phyloP scores from a whole-genome alignment of 768 basidiomycete genomes.

The Podaxis pistillaris region DNA sequence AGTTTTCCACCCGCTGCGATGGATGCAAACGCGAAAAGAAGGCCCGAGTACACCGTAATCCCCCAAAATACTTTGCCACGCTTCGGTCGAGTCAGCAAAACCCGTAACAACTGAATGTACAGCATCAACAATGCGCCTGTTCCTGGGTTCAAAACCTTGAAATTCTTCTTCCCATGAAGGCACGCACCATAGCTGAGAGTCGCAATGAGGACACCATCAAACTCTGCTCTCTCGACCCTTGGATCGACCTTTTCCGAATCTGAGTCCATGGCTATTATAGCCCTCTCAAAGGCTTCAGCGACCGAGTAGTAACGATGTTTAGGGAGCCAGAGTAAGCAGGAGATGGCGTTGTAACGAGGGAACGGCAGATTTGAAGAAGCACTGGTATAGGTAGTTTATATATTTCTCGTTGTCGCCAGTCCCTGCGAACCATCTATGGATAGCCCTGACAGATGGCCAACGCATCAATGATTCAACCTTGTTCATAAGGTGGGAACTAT shows the following conservation, averaged over 20 bases:
- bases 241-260: background rate
- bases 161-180: background rate
- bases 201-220: slow-evolving; percentile 32
- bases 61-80: slow-evolving; percentile 33
- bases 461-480: background rate
- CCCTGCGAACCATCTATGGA: background rate
- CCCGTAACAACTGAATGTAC: slow-evolving; percentile 34
- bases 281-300: background rate
- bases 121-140: slow-evolving; percentile 41
- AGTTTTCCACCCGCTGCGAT: slow-evolving; percentile 30
- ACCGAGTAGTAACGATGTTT: background rate
- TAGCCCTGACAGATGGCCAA: background rate
- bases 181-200: slow-evolving; percentile 34
- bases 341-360: background rate
- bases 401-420: background rate
- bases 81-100: slow-evolving; percentile 33
- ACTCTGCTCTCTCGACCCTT: slow-evolving; percentile 26
- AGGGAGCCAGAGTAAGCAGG: background rate
- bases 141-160: background rate
- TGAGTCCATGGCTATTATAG: background rate
- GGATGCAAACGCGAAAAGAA: slow-evolving; percentile 30
- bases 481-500: background rate
- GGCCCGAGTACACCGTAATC: slow-evolving; percentile 31
- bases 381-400: background rate
- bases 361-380: background rate